phyloP scores from a whole-genome alignment of 1,139 yeast species.

The Lodderomyces metapsilosis region DNA sequence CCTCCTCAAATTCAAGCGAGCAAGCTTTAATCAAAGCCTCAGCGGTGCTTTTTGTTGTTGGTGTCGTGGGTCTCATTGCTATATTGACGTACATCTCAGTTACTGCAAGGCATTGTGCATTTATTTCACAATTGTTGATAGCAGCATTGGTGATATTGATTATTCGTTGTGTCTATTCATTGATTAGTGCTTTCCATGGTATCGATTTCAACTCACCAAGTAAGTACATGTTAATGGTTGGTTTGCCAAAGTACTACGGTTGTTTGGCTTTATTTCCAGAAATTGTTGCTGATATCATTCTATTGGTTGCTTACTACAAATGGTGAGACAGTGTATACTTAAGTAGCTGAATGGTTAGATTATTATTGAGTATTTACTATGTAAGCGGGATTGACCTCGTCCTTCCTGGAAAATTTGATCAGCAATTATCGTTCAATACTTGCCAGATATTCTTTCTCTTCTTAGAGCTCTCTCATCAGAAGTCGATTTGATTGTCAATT shows the following conservation, averaged over 20 bases:
- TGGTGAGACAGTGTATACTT: slow-evolving; percentile 6
- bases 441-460: no score
- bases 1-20: slow-evolving; percentile 4
- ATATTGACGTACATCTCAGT: slow-evolving; percentile 5
- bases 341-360: no score
- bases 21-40: slow-evolving; percentile 10
- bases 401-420: no score
- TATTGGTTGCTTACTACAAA: slow-evolving; percentile 9
- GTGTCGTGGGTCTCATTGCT: slow-evolving; percentile 9
- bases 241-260: slow-evolving; percentile 12
- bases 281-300: slow-evolving; percentile 7
- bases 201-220: slow-evolving; percentile 10
- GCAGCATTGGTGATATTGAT: slow-evolving; percentile 10
- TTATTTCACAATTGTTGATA: slow-evolving; percentile 9
- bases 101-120: not conserved
- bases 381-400: no score
- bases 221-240: slow-evolving; percentile 14
- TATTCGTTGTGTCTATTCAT: slow-evolving; percentile 13
- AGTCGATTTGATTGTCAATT: not conserved
- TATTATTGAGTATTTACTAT: no score
- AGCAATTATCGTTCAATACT: no score
- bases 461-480: not conserved
- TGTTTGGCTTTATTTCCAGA: slow-evolving; percentile 13
- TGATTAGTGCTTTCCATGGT: slow-evolving; percentile 14
- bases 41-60: slow-evolving; percentile 12